Percentiles rank a stretch among this genome's conserved stretches.
Evolutionary conservation across 495 filamentous ascomycete species (phyloP).

Genomic region (Darksidea phi): DNA sequence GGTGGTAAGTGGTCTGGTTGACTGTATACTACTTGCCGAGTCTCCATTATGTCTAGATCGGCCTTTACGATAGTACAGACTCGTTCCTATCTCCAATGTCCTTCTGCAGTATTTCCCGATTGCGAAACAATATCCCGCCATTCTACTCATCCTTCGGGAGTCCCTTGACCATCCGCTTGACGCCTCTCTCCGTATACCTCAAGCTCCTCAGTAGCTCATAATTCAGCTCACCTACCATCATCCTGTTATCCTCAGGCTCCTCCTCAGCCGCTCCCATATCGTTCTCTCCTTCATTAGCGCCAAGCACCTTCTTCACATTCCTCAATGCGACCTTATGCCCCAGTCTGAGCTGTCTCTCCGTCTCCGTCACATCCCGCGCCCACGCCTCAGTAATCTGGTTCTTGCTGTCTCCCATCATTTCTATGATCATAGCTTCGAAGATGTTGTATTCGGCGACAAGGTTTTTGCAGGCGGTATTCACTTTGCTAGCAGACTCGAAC

Average conservation of each 20-base stretch:
- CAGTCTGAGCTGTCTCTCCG: slow-evolving; percentile 13
- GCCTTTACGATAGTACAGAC: too few relatives aligned
- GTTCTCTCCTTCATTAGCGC: slow-evolving; percentile 14
- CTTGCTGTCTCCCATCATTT: background rate
- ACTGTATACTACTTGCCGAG: too few relatives aligned
- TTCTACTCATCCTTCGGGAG: slow-evolving; percentile 20
- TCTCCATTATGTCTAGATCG: too few relatives aligned
- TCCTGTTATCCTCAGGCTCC: slow-evolving; percentile 30
- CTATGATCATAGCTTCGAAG: background rate
- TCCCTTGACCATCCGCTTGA: slow-evolving; percentile 40
- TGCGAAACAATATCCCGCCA: background rate
- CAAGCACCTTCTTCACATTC: slow-evolving; percentile 22
- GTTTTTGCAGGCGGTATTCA: slow-evolving; percentile 1
- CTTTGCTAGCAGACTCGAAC: background rate
- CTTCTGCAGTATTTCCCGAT: too few relatives aligned
- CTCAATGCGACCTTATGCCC: slow-evolving; percentile 24
- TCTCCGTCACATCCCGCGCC: slow-evolving; percentile 17
- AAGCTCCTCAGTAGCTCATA: slow-evolving; percentile 28
- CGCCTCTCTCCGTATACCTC: slow-evolving; percentile 43
- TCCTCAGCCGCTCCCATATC: slow-evolving; percentile 1
- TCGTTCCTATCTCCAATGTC: too few relatives aligned
- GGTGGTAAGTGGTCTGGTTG: too few relatives aligned
- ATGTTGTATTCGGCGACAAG: slow-evolving; percentile 13
- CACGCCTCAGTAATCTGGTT: slow-evolving; percentile 4
- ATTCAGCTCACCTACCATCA: slow-evolving; percentile 1